Evolutionary conservation across 2,329 filamentous ascomycete genomes (phyloP), one percentile per base, ranked within the genome.

Genomic region (Celoporthe dispersa): DNA sequence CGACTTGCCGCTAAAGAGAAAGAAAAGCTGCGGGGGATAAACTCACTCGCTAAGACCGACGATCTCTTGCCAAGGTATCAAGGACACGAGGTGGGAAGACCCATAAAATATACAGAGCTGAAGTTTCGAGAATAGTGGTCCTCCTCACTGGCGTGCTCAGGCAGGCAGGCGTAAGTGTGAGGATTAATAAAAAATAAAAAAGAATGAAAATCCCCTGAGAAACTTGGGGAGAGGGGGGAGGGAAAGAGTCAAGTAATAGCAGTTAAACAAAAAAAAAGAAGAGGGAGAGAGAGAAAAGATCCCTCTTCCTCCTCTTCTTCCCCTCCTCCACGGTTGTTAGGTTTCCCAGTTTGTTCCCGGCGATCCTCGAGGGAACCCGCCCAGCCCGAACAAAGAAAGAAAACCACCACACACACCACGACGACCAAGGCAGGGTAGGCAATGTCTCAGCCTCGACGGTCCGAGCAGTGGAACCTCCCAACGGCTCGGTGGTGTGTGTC

Each of bases 381-480:
- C 7, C 53, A 19, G 28, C 33, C 7, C n/a, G 53, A 31, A 57
- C 53, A 57, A 57, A 57, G 53, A 2, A 31, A 31, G 16, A 22
- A 9, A n/a, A 48, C 22, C 22, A 19, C 44, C n/a, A n/a, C n/a
- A n/a, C n/a, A n/a, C n/a, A n/a, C n/a, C n/a, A n/a, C n/a, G n/a
- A n/a, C n/a, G n/a, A n/a, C n/a, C 44, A 48, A 48, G 44, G 22
- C 22, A 48, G 44, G 44, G 22, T 48, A 55, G n/a, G 51, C 25
- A 19, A 19, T 57, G 53, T 57, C 53, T 57, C 53, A 31, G 53
- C 53, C 25, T 57, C 53, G 25, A 31, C 53, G 53, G 53, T 57
- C 53, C 53, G 53, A 31, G 53, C 53, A 57, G 53, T 57, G 25
- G 51, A 25, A 55, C 53, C 8, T 31, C 53, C 25, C 53, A 31